Evolutionary conservation across 1,284 basidiomycete species (phyloP), one percentile per base, ranked within the genome.

Genomic region (Cryptococcus sp.): DNA sequence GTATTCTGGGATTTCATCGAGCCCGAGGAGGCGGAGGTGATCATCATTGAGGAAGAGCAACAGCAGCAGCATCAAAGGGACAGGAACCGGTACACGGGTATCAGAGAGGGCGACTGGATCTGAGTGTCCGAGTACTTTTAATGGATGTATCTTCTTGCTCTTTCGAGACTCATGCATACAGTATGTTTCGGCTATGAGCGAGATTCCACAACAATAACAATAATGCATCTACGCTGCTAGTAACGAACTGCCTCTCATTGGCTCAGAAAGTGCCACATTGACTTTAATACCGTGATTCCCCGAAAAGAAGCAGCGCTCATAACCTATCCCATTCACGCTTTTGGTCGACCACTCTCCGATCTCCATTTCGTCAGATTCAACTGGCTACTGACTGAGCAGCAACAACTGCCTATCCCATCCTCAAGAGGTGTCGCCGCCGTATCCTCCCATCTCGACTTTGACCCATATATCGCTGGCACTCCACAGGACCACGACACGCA

Each of bases 61-160:
- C 20, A 16, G 40, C 22, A 30, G 57, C 30, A 4, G 5, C 38
- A 16, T 39, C 19, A 38, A 23, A 50, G 27, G 35, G 47, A 35
- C 30, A 35, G 7, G 47, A 25, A 59, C 50, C 51, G 53, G 55
- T 49, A 60, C 15, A 38, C 60, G 46, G 68, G 67, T 10, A 66
- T 68, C 11, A 40, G 64, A 23, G 68, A 67, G 30, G 66, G 67
- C 3, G 67, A 68, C 55, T 70, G 67, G 67, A 47, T 69, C 7
- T 69, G 42, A 45, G 3, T 13, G 4, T 5, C 2, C 10, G 8
- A 10, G 13, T 35, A 8, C 7, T 35, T 35, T 10, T 3, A 25
- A 6, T 25, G 6, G 25, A 25, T 25, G 8, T 35, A 35, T 13
- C 8, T 35, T 30, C 27, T 30, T 30, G n/a, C n/a, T 30, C 27